phyloP scores from a whole-genome alignment of 805 yeast genomes.

The Kodamaea neixiangensis region DNA sequence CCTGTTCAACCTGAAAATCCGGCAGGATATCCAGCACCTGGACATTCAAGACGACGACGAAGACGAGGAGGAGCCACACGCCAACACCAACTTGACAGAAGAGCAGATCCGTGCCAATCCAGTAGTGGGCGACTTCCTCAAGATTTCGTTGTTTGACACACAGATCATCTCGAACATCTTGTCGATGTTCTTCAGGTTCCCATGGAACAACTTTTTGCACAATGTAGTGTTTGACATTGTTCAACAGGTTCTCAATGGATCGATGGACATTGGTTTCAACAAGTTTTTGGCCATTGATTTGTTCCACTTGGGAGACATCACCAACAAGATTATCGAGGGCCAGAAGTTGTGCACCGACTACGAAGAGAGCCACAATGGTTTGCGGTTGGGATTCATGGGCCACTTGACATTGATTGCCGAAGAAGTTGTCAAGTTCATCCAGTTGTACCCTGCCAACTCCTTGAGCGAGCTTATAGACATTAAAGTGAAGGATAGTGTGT shows the following conservation, averaged over 20 bases:
- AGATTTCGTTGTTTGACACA: conserved; percentile 44
- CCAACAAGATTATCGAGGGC: conserved; percentile 43
- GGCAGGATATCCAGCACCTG: conserved; percentile 15
- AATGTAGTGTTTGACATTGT: conserved; percentile 50
- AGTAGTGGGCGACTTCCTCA: conserved; percentile 45
- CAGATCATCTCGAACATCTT: conserved; percentile 44
- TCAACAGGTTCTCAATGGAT: conserved; percentile 48
- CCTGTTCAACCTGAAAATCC: conserved; percentile 32
- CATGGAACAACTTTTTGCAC: conserved; percentile 50
- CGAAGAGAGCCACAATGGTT: conserved; percentile 27
- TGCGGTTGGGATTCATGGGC: conserved; percentile 33
- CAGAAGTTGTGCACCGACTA: conserved; percentile 41
- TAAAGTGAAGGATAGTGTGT: conserved; percentile 47
- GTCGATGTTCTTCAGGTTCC: conserved; percentile 46
- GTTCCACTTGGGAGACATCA: conserved; percentile 50
- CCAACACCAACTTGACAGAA: conserved; percentile 45
- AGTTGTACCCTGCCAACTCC: conserved; percentile 35
- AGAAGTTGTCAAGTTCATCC: conserved; percentile 32
- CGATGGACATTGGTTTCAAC: conserved; percentile 51
- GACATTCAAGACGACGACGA: conserved; percentile 31
- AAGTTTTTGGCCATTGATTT: conserved; percentile 55
- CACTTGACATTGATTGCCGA: conserved; percentile 35
- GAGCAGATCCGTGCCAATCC: conserved; percentile 44
- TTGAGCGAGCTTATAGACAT: conserved; percentile 39
- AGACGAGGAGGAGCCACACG: conserved; percentile 45